Base-by-base conservation (phyloP, 768 basidiomycete species). In the Suillus luteus region DNA sequence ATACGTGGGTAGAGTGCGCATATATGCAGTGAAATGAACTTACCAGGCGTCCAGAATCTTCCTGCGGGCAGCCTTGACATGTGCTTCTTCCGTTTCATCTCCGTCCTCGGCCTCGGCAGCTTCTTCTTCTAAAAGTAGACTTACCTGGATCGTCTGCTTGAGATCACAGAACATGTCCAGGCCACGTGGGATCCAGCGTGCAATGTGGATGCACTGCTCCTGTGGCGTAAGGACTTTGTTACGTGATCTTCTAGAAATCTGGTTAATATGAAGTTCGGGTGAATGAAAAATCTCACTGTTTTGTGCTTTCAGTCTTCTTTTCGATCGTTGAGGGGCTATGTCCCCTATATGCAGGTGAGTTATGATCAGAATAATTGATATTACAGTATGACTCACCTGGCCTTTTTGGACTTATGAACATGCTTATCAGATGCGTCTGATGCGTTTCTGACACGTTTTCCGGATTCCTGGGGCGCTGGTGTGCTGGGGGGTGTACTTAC, bases 161-260 rank as follows among this genome's bases (percentile, higher is more conserved):
- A 63, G 44, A 58, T 63, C n/a, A 4, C 58, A 59, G 40, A 63
- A 63, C 62, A 63, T 63, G n/a, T 63, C 44, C 2, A 63, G 49
- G 12, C 33, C 44, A 14, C 15, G 31, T 35, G 58, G 58, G n/a
- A 63, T 63, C 57, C 62, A 63, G 9, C 35, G 37, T 59, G 62
- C 62, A 63, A 59, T 19, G 1, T 63, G 57, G 0, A 63, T 11
- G 22, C 62, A 63, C 33, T 63, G 55, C n/a, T 63, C 62, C n/a
- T 3, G 3, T 0, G 5, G 46, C 1, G 2, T 46, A 24, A 63
- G 27, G 0, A 37, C 33, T 22, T 59, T 63, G 2, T n/a, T 15
- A 0, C 15, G 33, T 3, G 27, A 60, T 54, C 31, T 60, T 19
- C 57, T 59, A 33, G 31, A 8, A 43, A 22, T 22, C 5, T 43